Conservation (phyloP, 371 early-diverging fungal species). For the Nematocida displodere region DNA sequence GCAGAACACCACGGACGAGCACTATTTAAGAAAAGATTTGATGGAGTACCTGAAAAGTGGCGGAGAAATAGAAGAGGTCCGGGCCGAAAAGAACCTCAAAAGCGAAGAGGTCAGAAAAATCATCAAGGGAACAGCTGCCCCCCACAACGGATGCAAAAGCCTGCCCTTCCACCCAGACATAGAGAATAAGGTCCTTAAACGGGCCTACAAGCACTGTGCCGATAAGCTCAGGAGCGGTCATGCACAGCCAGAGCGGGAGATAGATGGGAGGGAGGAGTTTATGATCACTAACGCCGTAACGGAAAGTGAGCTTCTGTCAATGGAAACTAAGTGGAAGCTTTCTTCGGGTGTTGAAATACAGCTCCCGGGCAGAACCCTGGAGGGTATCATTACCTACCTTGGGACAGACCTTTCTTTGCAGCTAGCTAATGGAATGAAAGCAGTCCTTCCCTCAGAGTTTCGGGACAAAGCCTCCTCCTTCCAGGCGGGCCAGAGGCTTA, state of each 20-base stretch:
- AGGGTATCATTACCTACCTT: background rate
- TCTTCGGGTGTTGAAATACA: constrained; percentile 19
- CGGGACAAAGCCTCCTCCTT: background rate
- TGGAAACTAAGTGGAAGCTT: constrained; percentile 35
- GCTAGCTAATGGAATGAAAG: constrained; percentile 11
- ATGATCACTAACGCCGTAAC: constrained; percentile 1
- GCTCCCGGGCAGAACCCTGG: constrained; percentile 5
- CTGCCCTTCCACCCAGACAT: background rate
- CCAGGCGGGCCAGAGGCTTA: constrained; percentile 3
- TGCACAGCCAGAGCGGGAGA: background rate
- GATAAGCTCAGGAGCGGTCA: background rate
- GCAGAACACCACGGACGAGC: background rate
- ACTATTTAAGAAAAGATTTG: constrained; percentile 19
- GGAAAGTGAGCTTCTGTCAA: constrained; percentile 1
- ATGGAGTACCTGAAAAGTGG: constrained; percentile 25
- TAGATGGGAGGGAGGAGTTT: background rate
- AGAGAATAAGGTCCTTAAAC: constrained; percentile 2
- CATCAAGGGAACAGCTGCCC: constrained; percentile 6
- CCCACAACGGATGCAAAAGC: constrained; percentile 4
- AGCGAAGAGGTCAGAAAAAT: background rate
- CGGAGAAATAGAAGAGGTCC: constrained; percentile 4
- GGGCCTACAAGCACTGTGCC: constrained; percentile 28
- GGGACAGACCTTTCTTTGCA: constrained; percentile 3
- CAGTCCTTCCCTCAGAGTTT: too few relatives aligned
- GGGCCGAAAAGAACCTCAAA: background rate